Evolutionary conservation across 2,329 filamentous ascomycete genomes (phyloP), one percentile per base, ranked within the genome.

Genomic region (Nemania sp.): DNA sequence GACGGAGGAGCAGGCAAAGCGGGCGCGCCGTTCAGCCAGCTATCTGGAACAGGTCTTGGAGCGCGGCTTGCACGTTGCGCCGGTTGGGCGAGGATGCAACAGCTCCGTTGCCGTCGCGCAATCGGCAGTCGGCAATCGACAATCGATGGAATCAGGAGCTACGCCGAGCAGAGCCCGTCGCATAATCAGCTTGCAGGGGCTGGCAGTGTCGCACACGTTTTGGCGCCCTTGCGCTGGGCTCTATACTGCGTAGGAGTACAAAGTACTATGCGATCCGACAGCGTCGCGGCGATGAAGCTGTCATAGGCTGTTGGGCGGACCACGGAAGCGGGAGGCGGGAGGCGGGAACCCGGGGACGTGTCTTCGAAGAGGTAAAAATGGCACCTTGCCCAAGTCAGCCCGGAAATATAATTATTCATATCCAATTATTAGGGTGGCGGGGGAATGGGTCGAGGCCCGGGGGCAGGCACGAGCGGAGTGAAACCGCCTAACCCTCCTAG

Each of bases 391-490:
- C n/a, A 31, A 28, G 28, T 14, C 33, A 30, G 22, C 20, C 23
- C 36, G 45, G 30, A 42, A 49, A 53, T 46, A 41, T 51, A 42
- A 37, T 36, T 51, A 39, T 36, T 34, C 20, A 41, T 55, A 42
- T 43, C 47, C 15, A 47, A 24, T 54, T 58, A 58, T 55, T 51
- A 49, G 42, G 52, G 56, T 54, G 48, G 52, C 48, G 52, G 52
- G 51, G 51, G 52, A 51, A 49, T 45, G 47, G 42, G 28, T 39
- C 34, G 39, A 37, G 36, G 39, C n/a, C n/a, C 51, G 49, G 51
- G 49, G 46, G 14, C 5, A 22, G 26, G n/a, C 26, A 7, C 14
- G 7, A 41, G 11, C 3, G 6, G 8, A 36, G 15, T 3, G 3
- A 36, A 15, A 5, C 6, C 6, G n/a, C 15, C 15, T 31, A 43